A percentile compares a stretch with the other conserved stretches of the same genome.
Evolutionary conservation across 2,329 filamentous ascomycete genomes (phyloP).

Genomic region (Neocatenulostroma microsporum): DNA sequence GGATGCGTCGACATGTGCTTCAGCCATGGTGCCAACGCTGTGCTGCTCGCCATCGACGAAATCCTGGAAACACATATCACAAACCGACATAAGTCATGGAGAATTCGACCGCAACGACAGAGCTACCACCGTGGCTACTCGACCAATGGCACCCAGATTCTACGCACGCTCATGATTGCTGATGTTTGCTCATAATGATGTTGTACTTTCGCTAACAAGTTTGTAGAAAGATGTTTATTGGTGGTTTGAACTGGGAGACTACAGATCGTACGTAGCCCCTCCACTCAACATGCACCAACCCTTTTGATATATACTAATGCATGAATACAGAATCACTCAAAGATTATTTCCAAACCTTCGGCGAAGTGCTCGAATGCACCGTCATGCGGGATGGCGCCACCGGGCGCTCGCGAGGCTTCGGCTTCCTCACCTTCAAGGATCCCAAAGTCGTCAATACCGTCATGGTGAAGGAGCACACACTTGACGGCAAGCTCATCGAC

Average conservation of each 20-base stretch:
- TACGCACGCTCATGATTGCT: conserved; percentile 16
- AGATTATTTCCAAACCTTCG: conserved; percentile 96
- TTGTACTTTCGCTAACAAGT: conserved; percentile 19
- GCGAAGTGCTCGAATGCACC: conserved; percentile 93
- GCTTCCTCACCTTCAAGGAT: conserved; percentile 96
- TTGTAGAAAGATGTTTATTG: conserved; percentile 97
- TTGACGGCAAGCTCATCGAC: conserved; percentile 98
- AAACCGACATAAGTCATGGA: no score
- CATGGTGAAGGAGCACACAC: conserved; percentile 98
- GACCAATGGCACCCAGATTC: background rate
- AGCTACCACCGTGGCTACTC: no score
- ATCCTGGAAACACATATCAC: no score
- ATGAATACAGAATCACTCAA: conserved; percentile 73
- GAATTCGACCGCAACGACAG: no score
- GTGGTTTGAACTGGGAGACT: conserved; percentile 97
- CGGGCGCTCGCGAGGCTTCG: conserved; percentile 89
- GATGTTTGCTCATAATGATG: no score
- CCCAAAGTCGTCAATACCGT: conserved; percentile 97
- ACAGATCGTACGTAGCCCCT: conserved; percentile 70
- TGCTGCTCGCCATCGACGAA: no score
- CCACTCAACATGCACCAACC: no score
- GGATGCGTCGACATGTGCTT: no score
- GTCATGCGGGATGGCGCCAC: conserved; percentile 98
- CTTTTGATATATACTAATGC: conserved; percentile 1
- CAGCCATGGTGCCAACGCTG: no score